phyloP scores from a whole-genome alignment of 805 yeast genomes.

The Grigorovia jiainica region DNA sequence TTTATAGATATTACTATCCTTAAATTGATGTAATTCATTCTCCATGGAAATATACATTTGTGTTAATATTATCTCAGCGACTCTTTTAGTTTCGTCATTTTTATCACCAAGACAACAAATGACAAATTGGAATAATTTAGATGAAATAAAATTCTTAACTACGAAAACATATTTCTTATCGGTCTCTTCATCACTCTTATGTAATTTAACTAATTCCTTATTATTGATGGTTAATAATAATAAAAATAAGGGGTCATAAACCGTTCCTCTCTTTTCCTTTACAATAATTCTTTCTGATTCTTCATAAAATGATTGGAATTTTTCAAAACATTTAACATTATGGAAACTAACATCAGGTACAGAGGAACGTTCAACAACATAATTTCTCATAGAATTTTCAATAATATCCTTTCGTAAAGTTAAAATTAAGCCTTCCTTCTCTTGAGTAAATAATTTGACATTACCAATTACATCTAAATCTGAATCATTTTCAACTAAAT shows the following conservation, averaged over 20 bases:
- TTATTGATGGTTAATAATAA: conserved; percentile 52
- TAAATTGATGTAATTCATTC: conserved; percentile 34
- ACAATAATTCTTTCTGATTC: conserved; percentile 6
- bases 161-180: conserved; percentile 32
- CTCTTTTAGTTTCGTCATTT: conserved; percentile 19
- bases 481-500: conserved; percentile 38
- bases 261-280: conserved; percentile 11
- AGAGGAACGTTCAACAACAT: conserved; percentile 19
- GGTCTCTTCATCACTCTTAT: conserved; percentile 25
- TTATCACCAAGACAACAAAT: conserved; percentile 35
- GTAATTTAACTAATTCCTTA: conserved; percentile 45
- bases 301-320: conserved; percentile 25
- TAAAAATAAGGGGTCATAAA: conserved; percentile 67
- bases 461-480: conserved; percentile 37
- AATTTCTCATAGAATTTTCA: conserved; percentile 37
- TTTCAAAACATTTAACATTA: conserved; percentile 19
- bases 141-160: conserved; percentile 46
- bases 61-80: conserved; percentile 37
- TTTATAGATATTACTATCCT: conserved; percentile 47
- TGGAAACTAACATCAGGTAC: conserved; percentile 18
- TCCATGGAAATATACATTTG: conserved; percentile 37
- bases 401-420: conserved; percentile 42
- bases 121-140: conserved; percentile 41
- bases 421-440: conserved; percentile 40
- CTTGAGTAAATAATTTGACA: conserved; percentile 37